Evolutionary conservation across 176 grass and related monocot species (phyloP).

Genomic region (Musa schizocarpa): DNA sequence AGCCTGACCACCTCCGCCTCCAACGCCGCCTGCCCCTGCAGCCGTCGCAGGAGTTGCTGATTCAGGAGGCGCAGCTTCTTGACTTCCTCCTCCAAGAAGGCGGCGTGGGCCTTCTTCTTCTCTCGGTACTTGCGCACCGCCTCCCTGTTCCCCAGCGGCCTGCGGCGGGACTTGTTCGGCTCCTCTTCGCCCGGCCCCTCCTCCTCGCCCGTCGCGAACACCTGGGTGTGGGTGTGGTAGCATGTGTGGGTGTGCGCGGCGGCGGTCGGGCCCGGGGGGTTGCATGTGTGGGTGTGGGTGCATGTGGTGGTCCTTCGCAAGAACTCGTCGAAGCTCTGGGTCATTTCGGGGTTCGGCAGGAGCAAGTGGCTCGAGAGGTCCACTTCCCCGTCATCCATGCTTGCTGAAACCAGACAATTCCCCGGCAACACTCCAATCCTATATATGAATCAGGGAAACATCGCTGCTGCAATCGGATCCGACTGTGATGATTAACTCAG

Average conservation of each 20-base stretch:
- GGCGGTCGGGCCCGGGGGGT: conserved; percentile 37
- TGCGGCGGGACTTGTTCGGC: conserved; percentile 29
- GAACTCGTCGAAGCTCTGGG: conserved; percentile 56
- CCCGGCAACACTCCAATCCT: not conserved
- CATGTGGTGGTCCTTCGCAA: conserved; percentile 41
- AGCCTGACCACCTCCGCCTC: conserved; percentile 66
- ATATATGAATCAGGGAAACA: not conserved
- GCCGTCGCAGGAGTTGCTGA: conserved; percentile 57
- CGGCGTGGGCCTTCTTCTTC: conserved; percentile 85
- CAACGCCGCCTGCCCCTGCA: conserved; percentile 52
- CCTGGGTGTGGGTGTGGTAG: conserved; percentile 63
- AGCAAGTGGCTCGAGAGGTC: conserved; percentile 65
- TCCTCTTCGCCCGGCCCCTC: conserved; percentile 22
- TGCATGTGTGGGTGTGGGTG: conserved; percentile 70
- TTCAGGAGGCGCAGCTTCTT: conserved; percentile 57
- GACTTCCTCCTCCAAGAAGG: conserved; percentile 76
- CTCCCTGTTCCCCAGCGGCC: conserved; percentile 59
- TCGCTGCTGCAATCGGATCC: not conserved
- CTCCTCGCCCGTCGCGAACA: conserved; percentile 30
- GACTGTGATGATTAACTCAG: not conserved
- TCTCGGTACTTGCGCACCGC: conserved; percentile 88
- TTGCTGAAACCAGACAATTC: not conserved
- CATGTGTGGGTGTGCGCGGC: conserved; percentile 60
- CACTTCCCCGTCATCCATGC: conserved; percentile 67
- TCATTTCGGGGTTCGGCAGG: conserved; percentile 43